Percentiles rank a stretch among this genome's conserved stretches.
Evolutionary conservation across 768 basidiomycete species (phyloP).

Genomic region (Leccinum imitatum): DNA sequence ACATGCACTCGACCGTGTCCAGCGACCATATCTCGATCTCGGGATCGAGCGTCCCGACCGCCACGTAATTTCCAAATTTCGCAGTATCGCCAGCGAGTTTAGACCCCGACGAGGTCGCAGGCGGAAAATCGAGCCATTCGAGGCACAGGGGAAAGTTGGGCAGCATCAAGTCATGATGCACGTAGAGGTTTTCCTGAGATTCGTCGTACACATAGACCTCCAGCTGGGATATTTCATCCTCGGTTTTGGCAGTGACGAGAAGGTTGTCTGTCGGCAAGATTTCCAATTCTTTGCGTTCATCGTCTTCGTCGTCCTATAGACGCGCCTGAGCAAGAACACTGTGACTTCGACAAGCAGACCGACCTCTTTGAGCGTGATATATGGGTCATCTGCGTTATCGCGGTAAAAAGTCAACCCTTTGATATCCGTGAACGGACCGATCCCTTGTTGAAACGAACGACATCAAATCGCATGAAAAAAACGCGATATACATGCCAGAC

Average conservation of each 20-base stretch:
- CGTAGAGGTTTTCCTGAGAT: conserved; percentile 85
- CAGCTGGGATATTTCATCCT: conserved; percentile 93
- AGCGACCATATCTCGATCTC: conserved; percentile 99
- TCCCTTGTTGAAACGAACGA: conserved; percentile 36
- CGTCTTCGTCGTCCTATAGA: conserved; percentile 50
- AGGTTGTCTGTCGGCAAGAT: conserved; percentile 90
- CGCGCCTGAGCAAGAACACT: not conserved
- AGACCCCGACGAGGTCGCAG: conserved; percentile 48
- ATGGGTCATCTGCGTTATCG: conserved; percentile 93
- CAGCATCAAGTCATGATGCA: conserved; percentile 96
- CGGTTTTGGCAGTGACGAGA: conserved; percentile 89
- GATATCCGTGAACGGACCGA: conserved; percentile 91
- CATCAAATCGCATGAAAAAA: not conserved
- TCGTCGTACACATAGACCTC: conserved; percentile 98
- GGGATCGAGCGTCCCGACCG: conserved; percentile 95
- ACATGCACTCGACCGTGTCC: conserved; percentile 91
- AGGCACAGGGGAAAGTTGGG: conserved; percentile 97
- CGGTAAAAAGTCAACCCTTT: conserved; percentile 92
- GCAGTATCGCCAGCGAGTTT: conserved; percentile 32
- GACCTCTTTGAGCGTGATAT: conserved; percentile 94
- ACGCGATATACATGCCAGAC: not conserved
- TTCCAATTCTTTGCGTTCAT: conserved; percentile 89
- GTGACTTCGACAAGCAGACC: conserved; percentile 18
- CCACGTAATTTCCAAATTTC: conserved; percentile 82
- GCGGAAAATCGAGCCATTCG: conserved; percentile 98